Percentiles rank a stretch among this genome's conserved stretches.
These are phyloP conservation scores for Delonix regia DNA, from an alignment of 306 rosid genomes.

Conservation along the genomic window DNA sequence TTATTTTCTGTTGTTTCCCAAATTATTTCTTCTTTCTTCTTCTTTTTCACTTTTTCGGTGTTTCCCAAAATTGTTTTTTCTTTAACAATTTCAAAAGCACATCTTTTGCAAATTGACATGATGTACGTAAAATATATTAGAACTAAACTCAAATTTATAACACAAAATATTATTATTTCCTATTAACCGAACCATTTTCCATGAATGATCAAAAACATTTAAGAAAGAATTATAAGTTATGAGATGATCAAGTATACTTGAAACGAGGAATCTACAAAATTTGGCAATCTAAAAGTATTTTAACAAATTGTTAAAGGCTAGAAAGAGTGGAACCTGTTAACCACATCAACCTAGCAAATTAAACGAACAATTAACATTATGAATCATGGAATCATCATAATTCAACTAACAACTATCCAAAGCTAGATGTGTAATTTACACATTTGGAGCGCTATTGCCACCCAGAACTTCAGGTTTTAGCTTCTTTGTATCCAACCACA, in stretches of 20 bases:
- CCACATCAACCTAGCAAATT: background rate
- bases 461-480: background rate
- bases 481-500: background rate
- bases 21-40: too few species aligned
- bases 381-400: background rate
- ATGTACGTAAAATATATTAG: too few species aligned
- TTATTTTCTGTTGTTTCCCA: too few species aligned
- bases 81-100: too few species aligned
- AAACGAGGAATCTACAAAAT: too few species aligned
- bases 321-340: background rate
- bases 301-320: background rate
- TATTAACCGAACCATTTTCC: too few species aligned
- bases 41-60: too few species aligned
- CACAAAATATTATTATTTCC: too few species aligned
- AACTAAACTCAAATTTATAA: too few species aligned
- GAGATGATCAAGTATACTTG: background rate
- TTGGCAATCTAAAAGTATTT: background rate
- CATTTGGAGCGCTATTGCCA: background rate
- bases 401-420: background rate
- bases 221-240: background rate
- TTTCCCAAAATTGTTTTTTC: too few species aligned
- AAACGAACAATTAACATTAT: background rate
- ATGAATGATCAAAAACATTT: too few species aligned
- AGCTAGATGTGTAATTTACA: background rate
- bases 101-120: too few species aligned